Percentiles rank a stretch among this genome's conserved stretches.
phyloP scores from a whole-genome alignment of 768 basidiomycete genomes.

The Tylopilus subfusipes region DNA sequence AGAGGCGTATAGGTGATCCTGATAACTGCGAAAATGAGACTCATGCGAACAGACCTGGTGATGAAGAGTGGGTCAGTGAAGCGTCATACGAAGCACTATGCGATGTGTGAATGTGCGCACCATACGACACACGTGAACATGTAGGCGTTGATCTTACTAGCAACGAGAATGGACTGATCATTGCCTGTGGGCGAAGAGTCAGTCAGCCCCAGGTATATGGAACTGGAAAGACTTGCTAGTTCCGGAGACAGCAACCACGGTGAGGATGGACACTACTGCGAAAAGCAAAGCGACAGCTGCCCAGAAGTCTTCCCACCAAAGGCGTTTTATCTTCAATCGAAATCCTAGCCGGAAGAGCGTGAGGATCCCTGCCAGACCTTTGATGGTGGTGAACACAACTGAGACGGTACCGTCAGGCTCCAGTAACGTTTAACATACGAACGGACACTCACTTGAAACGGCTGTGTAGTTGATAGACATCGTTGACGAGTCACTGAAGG shows the following conservation, averaged over 20 bases:
- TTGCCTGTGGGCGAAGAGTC: neutral
- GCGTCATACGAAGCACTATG: neutral
- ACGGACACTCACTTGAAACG: neutral
- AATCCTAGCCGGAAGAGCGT: slow-evolving; percentile 11
- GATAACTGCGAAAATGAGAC: slow-evolving; percentile 12
- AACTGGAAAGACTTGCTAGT: neutral
- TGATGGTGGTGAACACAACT: neutral
- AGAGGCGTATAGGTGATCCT: slow-evolving; percentile 1
- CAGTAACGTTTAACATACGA: neutral
- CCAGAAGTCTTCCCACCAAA: slow-evolving; percentile 25
- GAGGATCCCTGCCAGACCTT: neutral
- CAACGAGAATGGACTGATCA: neutral
- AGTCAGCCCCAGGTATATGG: neutral
- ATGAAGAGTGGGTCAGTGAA: neutral
- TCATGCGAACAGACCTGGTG: slow-evolving; percentile 19
- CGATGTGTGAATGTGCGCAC: neutral
- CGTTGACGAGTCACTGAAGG: neutral
- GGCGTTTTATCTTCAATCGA: slow-evolving; percentile 10
- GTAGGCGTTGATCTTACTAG: neutral
- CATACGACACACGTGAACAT: slow-evolving; percentile 12
- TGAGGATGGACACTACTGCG: neutral
- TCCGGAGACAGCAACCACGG: neutral
- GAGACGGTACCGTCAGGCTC: neutral
- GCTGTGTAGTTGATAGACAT: neutral
- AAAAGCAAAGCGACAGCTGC: slow-evolving; percentile 4